Conservation (phyloP, 2,329 filamentous ascomycete genomes). For the Diaporthe ilicicola region DNA sequence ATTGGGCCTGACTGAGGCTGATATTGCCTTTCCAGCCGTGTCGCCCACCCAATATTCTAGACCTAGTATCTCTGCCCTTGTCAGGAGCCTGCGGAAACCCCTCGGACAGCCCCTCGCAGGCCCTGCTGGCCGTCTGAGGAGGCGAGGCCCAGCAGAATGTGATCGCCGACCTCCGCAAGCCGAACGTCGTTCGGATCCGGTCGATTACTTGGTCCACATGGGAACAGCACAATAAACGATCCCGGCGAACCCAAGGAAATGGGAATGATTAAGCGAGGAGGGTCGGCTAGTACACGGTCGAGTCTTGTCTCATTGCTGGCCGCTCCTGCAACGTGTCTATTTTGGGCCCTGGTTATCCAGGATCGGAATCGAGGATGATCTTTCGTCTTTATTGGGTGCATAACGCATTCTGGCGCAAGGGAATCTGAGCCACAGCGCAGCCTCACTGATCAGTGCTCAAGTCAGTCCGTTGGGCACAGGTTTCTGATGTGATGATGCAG, state of each 20-base stretch:
- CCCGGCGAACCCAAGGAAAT: neutral
- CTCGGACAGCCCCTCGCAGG: neutral
- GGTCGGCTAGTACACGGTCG: neutral
- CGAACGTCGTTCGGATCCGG: constrained; percentile 10
- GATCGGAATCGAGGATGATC: neutral
- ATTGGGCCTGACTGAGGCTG: constrained; percentile 21
- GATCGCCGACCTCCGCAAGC: constrained; percentile 27
- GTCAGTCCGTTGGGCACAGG: neutral
- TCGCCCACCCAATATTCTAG: constrained; percentile 17
- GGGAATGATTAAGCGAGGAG: constrained; percentile 18
- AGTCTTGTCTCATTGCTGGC: neutral
- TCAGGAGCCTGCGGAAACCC: neutral
- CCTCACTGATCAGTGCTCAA: neutral
- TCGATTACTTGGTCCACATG: neutral
- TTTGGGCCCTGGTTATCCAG: neutral
- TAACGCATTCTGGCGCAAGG: neutral
- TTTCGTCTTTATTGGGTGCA: neutral
- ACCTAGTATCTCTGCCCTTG: neutral
- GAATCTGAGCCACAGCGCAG: neutral
- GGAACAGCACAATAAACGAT: constrained; percentile 2
- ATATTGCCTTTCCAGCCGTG: constrained; percentile 20
- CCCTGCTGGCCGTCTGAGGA: constrained; percentile 15
- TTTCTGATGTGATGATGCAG: neutral
- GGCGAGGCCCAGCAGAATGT: constrained; percentile 24
- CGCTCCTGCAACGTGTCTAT: neutral